Evolutionary conservation across 1,139 yeast genomes (phyloP).

Genomic region (Yamadazyma kanchanaburiensis): DNA sequence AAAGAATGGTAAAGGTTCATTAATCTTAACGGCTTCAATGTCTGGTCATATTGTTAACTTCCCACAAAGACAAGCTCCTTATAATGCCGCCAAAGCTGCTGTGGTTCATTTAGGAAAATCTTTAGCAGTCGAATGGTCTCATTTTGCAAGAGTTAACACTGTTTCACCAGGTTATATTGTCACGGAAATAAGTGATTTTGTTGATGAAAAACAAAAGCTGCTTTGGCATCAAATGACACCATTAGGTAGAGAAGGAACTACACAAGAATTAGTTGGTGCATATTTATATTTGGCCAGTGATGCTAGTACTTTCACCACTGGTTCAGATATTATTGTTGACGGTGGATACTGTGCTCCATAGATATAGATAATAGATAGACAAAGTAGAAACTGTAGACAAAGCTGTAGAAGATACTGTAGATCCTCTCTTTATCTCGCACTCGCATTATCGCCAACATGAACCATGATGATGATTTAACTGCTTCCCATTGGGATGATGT

Average conservation of each 20-base stretch:
- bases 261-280: slow-evolving; percentile 80
- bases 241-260: slow-evolving; percentile 74
- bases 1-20: slow-evolving; percentile 66
- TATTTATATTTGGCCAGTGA: slow-evolving; percentile 77
- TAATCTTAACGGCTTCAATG: slow-evolving; percentile 80
- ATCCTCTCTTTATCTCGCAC: not conserved
- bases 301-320: slow-evolving; percentile 81
- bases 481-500: slow-evolving; percentile 41
- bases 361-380: slow-evolving; percentile 1
- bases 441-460: slow-evolving; percentile 15
- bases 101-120: slow-evolving; percentile 75
- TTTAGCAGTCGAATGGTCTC: slow-evolving; percentile 84
- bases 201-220: slow-evolving; percentile 26
- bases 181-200: slow-evolving; percentile 51
- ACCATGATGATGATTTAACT: slow-evolving; percentile 30
- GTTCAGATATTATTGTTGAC: slow-evolving; percentile 78
- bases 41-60: slow-evolving; percentile 79
- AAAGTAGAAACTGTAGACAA: not conserved
- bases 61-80: slow-evolving; percentile 83
- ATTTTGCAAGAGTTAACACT: slow-evolving; percentile 71
- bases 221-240: slow-evolving; percentile 57
- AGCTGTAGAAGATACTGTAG: not conserved
- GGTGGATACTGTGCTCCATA: slow-evolving; percentile 69
- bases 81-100: slow-evolving; percentile 86
- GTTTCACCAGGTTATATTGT: slow-evolving; percentile 77